Base-by-base conservation (phyloP, 2,329 filamentous ascomycete genomes). In the Cladophialophora yegresii region DNA sequence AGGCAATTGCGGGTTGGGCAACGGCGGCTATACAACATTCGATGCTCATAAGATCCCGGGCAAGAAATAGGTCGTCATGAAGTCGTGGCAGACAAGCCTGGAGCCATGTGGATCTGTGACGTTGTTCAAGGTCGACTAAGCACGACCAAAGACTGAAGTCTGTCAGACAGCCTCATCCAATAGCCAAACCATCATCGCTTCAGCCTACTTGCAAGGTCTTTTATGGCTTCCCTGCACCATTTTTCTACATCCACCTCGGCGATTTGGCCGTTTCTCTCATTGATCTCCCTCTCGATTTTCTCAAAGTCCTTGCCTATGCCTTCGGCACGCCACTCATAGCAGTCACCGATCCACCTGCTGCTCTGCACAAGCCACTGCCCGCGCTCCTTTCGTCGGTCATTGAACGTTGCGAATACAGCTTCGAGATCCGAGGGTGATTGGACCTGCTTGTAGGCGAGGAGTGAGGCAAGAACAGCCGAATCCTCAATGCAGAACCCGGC, bases 251-350 rank as follows among this genome's bases (percentile, higher is more conserved):
- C 71, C 28, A 70, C 68, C 30, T 72, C 50, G 4, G 58, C 56
- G 36, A 71, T 70, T 49, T 70, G 62, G 4, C 53, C 64, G 55
- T 67, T 70, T 23, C 74, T 70, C 32, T 64, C 60, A 10, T 75
- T 75, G 33, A 81, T 77, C 65, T 79, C 78, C 2, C 66, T 64
- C 12, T 74, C 75, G 59, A 77, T 80, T 59, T 74, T 75, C 1
- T 72, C 73, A 10, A 75, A 68, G 56, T 82, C 76, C 8, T 67
- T 67, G 0, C 75, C 75, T 9, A 73, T 13, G 77, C 61, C 67
- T 4, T 64, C 40, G 40, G 71, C 67, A 22, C 64, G 64, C 75
- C 75, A 77, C 58, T 77, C 75, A 56, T 75, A 77, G 45, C 68
- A 66, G 40, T 77, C 73, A 4, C 75, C 72, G 5, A 75, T 71